Conservation (phyloP, 2,329 filamentous ascomycete species). For the Xylaria sp. region DNA sequence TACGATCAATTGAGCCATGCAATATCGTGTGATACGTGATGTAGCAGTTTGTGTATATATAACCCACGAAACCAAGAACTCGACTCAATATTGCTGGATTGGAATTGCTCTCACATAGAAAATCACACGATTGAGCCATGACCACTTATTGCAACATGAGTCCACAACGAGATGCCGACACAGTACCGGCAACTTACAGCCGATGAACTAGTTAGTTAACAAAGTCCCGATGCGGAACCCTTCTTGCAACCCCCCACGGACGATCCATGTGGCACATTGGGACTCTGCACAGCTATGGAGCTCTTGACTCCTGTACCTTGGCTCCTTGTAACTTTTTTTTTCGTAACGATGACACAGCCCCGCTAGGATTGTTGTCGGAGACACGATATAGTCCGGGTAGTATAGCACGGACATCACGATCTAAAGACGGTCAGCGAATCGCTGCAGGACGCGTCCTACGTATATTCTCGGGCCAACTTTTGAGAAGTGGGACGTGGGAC, state of each 20-base stretch:
- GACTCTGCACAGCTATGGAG: conserved; percentile 28
- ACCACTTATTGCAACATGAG: conserved; percentile 10
- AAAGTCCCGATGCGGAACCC: not conserved
- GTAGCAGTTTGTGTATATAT: not conserved
- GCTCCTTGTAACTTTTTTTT: conserved; percentile 10
- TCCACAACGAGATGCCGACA: conserved; percentile 22
- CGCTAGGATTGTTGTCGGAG: conserved; percentile 17
- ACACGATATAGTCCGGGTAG: conserved; percentile 22
- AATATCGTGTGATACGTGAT: not conserved
- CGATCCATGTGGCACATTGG: conserved; percentile 26
- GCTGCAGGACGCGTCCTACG: conserved; percentile 19
- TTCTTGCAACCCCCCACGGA: conserved; percentile 6
- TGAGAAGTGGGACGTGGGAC: conserved; percentile 31
- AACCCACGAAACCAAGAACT: not conserved
- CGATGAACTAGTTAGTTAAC: conserved; percentile 9
- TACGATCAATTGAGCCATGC: too few relatives aligned
- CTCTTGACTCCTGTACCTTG: conserved; percentile 22
- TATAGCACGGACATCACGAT: conserved; percentile 21
- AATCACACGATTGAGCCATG: not conserved
- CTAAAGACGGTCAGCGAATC: conserved; percentile 30
- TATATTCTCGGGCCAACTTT: conserved; percentile 36
- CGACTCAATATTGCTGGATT: not conserved
- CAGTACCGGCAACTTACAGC: conserved; percentile 18
- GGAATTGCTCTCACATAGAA: not conserved
- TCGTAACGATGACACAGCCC: not conserved